Evolutionary conservation across 2,329 filamentous ascomycete genomes (phyloP).

Genomic region (Talaromyces funiculosus): DNA sequence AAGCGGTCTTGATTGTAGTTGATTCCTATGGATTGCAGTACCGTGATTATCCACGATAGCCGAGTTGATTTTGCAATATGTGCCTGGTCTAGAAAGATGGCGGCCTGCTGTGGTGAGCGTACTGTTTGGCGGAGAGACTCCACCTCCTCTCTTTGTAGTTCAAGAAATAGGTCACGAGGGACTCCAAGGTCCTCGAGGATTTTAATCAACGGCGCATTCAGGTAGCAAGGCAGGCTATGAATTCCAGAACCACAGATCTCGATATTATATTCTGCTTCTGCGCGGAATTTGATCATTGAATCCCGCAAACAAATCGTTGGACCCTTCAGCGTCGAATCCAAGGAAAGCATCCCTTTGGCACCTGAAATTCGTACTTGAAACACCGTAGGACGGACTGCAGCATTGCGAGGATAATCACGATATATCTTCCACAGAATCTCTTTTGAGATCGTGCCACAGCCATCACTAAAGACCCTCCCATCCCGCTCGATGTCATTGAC

Average conservation of each 20-base stretch:
- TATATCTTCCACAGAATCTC: slow-evolving; percentile 58
- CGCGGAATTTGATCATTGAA: slow-evolving; percentile 73
- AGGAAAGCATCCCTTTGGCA: slow-evolving; percentile 71
- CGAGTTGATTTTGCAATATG: slow-evolving; percentile 56
- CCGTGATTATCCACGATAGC: slow-evolving; percentile 57
- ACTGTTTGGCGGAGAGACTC: slow-evolving; percentile 56
- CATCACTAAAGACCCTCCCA: slow-evolving; percentile 66
- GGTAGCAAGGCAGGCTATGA: slow-evolving; percentile 60
- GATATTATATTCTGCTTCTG: slow-evolving; percentile 19
- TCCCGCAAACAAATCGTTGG: slow-evolving; percentile 57
- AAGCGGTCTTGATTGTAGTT: slow-evolving; percentile 65
- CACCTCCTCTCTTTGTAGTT: slow-evolving; percentile 60
- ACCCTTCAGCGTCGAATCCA: slow-evolving; percentile 58
- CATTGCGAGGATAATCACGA: slow-evolving; percentile 28
- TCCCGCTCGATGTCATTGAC: slow-evolving; percentile 25
- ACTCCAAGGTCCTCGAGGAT: slow-evolving; percentile 75
- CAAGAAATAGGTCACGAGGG: slow-evolving; percentile 53
- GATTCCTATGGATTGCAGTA: slow-evolving; percentile 51
- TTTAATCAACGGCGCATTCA: slow-evolving; percentile 80
- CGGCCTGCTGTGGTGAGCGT: slow-evolving; percentile 53
- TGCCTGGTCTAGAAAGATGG: slow-evolving; percentile 59
- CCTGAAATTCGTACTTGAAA: slow-evolving; percentile 70
- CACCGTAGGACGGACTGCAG: slow-evolving; percentile 21
- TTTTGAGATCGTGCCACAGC: slow-evolving; percentile 67
- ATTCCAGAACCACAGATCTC: slow-evolving; percentile 52